Evolutionary conservation across 805 yeast species (phyloP).

Genomic region (Blastobotrys terrestris): DNA sequence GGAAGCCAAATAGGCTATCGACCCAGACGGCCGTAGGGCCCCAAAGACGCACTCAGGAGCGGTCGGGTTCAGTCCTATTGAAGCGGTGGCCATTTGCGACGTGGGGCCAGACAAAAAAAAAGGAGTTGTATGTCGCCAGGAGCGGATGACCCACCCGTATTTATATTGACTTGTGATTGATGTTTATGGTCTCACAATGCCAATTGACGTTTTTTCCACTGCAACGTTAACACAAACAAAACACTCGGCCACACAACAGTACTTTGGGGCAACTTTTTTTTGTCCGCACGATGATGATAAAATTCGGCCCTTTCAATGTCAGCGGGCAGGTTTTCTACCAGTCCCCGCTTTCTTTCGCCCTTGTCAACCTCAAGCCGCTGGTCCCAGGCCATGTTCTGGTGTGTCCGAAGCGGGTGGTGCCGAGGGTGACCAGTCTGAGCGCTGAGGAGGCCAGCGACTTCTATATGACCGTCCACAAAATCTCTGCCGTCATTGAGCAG

Average conservation of each 20-base stretch:
- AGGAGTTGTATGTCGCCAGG: too few species aligned
- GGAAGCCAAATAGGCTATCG: not conserved
- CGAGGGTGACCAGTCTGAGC: conserved; percentile 62
- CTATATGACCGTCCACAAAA: conserved; percentile 64
- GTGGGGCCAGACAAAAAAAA: too few species aligned
- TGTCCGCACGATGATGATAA: conserved; percentile 14
- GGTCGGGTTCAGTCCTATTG: not conserved
- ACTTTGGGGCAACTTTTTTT: too few species aligned
- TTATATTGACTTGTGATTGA: too few species aligned
- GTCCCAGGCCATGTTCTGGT: conserved; percentile 91
- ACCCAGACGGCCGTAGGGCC: not conserved
- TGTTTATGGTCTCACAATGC: too few species aligned
- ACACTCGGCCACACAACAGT: too few species aligned
- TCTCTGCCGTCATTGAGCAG: conserved; percentile 60
- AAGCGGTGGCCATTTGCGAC: too few species aligned
- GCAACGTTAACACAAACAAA: too few species aligned
- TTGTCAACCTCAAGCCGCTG: conserved; percentile 87
- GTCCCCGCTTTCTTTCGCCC: conserved; percentile 65
- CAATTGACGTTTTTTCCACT: too few species aligned
- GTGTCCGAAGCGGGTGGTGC: conserved; percentile 70
- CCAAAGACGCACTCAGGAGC: not conserved
- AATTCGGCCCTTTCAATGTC: conserved; percentile 30
- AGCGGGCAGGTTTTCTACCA: conserved; percentile 38
- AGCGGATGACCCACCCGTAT: too few species aligned
- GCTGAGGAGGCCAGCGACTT: conserved; percentile 68